Conservation (phyloP, 2,329 filamentous ascomycete genomes). For the Diplodia intermedia region DNA sequence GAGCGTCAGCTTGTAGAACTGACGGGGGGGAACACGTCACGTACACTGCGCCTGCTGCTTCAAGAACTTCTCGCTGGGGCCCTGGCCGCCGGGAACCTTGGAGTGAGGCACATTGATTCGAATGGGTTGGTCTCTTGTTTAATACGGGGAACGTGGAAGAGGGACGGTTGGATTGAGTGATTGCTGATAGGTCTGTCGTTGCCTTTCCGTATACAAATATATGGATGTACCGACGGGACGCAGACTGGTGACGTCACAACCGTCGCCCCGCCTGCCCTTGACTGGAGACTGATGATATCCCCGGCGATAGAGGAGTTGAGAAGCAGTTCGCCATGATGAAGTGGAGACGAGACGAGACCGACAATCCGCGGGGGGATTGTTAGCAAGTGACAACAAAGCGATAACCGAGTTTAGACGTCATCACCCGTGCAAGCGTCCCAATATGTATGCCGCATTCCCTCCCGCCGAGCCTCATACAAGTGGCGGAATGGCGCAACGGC, state of each 20-base stretch:
- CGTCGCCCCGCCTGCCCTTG: not conserved
- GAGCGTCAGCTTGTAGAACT: not conserved
- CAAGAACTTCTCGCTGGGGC: conserved; percentile 22
- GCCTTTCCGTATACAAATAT: not conserved
- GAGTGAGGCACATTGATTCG: conserved; percentile 14
- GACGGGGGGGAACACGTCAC: not conserved
- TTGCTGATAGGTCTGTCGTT: not conserved
- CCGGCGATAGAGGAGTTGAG: not conserved
- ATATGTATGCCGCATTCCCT: no score
- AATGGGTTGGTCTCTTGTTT: not conserved
- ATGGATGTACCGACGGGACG: not conserved
- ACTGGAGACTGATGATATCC: not conserved
- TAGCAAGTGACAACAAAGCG: not conserved
- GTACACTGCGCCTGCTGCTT: conserved; percentile 16
- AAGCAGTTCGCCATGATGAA: not conserved
- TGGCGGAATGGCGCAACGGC: not conserved
- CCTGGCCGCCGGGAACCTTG: conserved; percentile 16
- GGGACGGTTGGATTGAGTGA: not conserved
- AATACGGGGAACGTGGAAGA: not conserved
- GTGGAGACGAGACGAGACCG: not conserved
- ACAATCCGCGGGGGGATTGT: not conserved
- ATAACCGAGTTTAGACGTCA: not conserved
- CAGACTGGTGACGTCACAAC: not conserved
- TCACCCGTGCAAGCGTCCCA: not conserved
- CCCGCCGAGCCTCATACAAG: conserved; percentile 3